Evolutionary conservation across 1,284 basidiomycete genomes (phyloP).

Genomic region (Cerioporus squamosus): DNA sequence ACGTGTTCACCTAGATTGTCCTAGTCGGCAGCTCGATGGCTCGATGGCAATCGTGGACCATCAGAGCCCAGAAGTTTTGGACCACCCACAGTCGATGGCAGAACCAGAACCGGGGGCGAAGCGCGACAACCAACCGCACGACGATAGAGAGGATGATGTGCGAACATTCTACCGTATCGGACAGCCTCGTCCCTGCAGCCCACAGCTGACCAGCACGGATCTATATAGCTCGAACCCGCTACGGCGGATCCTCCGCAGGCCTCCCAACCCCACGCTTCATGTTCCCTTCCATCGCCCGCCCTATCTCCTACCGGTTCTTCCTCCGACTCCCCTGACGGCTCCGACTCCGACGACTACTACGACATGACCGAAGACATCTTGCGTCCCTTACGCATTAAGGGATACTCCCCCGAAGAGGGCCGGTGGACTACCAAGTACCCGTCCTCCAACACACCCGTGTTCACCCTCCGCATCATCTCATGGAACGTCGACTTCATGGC

Average conservation of each 20-base stretch:
- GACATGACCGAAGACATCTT: constrained; percentile 3
- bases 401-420: constrained; percentile 5
- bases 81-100: constrained; percentile 8
- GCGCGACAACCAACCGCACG: not conserved
- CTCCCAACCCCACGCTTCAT: not conserved
- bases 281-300: not conserved
- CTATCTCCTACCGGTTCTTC: not conserved
- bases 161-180: not conserved
- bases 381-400: constrained; percentile 2
- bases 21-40: not conserved
- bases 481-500: constrained; percentile 69
- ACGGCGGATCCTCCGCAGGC: not conserved
- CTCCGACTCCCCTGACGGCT: not conserved
- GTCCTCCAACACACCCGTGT: constrained; percentile 37
- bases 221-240: constrained; percentile 8
- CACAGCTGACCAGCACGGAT: not conserved
- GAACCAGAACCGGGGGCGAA: not conserved
- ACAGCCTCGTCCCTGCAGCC: not conserved
- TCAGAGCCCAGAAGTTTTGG: not conserved
- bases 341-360: not conserved
- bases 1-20: not conserved
- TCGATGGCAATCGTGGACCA: constrained; percentile 7
- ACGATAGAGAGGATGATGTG: constrained; percentile 12
- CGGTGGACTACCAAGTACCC: constrained; percentile 17
- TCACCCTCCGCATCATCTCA: constrained; percentile 54